Evolutionary conservation across 1,284 basidiomycete species (phyloP), one percentile per base, ranked within the genome.

Genomic region (Marasmius fiardii): DNA sequence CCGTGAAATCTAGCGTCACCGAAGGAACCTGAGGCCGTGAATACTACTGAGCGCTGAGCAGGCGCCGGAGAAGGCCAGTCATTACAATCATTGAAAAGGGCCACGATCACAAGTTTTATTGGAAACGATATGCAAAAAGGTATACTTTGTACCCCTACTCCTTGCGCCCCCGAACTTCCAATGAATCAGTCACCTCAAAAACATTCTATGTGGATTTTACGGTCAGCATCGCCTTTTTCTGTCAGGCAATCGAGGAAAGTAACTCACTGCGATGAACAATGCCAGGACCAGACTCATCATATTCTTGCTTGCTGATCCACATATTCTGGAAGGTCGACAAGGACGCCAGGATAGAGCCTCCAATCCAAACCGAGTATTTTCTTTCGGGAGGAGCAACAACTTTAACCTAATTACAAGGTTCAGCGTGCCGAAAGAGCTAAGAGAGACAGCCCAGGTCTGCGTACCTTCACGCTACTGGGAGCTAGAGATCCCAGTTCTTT

Each of bases 401-500:
- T 41, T 41, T 39, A 18, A 52, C 51, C 51, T 52, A 21, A 18
- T 34, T 21, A 31, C 12, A 26, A n/a, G n/a, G 24, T 49, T 47
- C 31, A 49, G 6, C 7, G 37, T 41, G 21, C 21, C n/a, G 35
- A 52, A 26, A 16, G 41, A 23, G 21, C 6, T 4, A 16, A 16
- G 28, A 31, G 24, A 41, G 21, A 31, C 6, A 74, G 10, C 4
- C 28, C 10, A 31, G 28, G 10, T 31, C 28, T 4, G 4, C 81
- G 72, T 71, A 85, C 85, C 82, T 89, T 90, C 84, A 90, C 75
- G 66, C 70, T 74, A 59, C 71, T 68, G 21, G 88, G 88, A 55
- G 86, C 49, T 58, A 90, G 80, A 26, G 82, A 77, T 58, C 86
- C 86, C 67, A 91, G 83, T 76, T 91, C 88, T 79, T 88, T 89